Conservation (phyloP, 768 basidiomycete species). For the Leucosporidium scottii region DNA sequence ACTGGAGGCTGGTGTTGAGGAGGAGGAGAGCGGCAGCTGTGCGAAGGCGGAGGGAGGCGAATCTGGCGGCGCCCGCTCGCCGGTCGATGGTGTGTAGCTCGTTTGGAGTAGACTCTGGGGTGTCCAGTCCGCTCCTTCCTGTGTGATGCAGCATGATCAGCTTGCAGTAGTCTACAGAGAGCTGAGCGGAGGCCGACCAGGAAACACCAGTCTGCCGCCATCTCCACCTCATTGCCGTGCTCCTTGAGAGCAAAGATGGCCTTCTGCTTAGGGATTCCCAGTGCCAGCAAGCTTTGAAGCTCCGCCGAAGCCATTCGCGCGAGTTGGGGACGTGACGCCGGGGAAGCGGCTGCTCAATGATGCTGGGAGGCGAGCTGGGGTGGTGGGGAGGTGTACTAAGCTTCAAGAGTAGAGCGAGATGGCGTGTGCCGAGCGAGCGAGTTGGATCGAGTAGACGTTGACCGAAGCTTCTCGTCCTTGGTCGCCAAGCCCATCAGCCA, state of each 20-base stretch:
- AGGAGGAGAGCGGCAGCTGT: neutral
- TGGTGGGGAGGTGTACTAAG: too few species aligned
- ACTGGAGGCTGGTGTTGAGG: neutral
- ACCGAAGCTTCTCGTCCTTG: too few species aligned
- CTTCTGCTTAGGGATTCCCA: conserved; percentile 13
- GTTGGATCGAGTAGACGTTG: too few species aligned
- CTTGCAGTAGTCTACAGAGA: neutral
- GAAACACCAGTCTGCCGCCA: conserved; percentile 26
- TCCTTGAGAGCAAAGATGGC: conserved; percentile 16
- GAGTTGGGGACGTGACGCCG: too few species aligned
- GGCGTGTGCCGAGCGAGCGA: too few species aligned
- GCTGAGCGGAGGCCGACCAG: neutral
- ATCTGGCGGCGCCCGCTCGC: neutral
- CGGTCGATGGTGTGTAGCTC: neutral
- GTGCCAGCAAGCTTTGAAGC: neutral
- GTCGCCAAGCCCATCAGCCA: too few species aligned
- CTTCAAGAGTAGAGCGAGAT: too few species aligned
- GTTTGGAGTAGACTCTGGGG: conserved; percentile 7
- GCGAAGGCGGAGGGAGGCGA: neutral
- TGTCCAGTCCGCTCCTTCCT: conserved; percentile 27
- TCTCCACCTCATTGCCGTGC: conserved; percentile 16
- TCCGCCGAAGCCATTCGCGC: too few species aligned
- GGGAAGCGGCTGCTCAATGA: too few species aligned
- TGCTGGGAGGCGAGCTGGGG: too few species aligned
- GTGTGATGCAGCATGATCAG: neutral